These are phyloP conservation scores for Austroboletus festivus DNA, from an alignment of 768 basidiomycete species.

Conservation along the genomic window DNA sequence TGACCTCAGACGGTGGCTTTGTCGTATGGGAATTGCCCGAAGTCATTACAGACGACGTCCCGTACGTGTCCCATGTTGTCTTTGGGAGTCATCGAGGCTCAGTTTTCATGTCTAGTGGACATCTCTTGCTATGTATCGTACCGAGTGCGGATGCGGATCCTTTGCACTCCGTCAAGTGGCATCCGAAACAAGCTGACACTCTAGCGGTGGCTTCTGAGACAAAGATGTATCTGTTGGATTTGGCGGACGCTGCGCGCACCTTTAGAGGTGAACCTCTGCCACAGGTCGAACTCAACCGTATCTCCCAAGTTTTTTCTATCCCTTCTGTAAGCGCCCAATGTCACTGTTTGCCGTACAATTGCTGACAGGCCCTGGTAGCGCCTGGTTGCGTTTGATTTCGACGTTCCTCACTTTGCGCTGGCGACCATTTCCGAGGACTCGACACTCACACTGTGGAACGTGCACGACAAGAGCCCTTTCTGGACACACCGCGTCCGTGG, in stretches of 20 bases:
- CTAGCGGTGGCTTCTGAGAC: constrained; percentile 81
- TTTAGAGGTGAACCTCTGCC: constrained; percentile 64
- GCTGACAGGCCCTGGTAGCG: constrained; percentile 43
- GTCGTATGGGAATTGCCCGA: constrained; percentile 87
- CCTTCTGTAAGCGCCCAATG: constrained; percentile 52
- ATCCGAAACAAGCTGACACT: constrained; percentile 75
- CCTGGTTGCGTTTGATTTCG: constrained; percentile 83
- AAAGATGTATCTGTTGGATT: constrained; percentile 73
- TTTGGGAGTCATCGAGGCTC: background rate
- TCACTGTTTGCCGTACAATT: background rate
- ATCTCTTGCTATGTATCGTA: constrained; percentile 68
- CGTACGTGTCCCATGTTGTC: constrained; percentile 48
- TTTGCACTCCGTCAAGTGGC: constrained; percentile 84
- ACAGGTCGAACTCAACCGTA: constrained; percentile 65
- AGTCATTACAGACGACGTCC: constrained; percentile 80
- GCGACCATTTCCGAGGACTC: constrained; percentile 84
- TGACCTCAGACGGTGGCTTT: constrained; percentile 86
- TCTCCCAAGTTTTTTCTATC: constrained; percentile 65
- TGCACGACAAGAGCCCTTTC: constrained; percentile 72
- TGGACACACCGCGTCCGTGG: constrained; percentile 74
- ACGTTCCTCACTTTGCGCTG: constrained; percentile 69
- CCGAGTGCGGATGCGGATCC: constrained; percentile 52
- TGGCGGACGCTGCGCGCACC: constrained; percentile 56
- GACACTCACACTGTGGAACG: constrained; percentile 78
- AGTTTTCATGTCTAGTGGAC: constrained; percentile 45